Percentiles rank a stretch among this genome's conserved stretches.
phyloP scores from a whole-genome alignment of 768 basidiomycete genomes.

The Russula griseocarnosa region DNA sequence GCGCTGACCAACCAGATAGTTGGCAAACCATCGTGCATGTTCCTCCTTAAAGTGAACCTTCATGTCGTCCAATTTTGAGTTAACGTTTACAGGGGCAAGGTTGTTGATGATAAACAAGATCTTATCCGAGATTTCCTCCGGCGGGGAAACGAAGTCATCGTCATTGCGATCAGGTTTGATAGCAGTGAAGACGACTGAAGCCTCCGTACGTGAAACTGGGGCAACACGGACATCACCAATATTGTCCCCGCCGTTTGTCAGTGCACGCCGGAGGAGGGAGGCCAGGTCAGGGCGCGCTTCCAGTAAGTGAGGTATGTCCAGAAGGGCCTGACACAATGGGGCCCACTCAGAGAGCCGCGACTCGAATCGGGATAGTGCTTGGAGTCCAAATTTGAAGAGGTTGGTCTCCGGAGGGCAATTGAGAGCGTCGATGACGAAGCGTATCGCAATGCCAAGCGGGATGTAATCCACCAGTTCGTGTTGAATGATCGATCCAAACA shows the following conservation, averaged over 20 bases:
- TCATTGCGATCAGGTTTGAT: constrained; percentile 69
- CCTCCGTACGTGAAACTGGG: constrained; percentile 37
- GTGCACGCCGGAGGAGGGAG: constrained; percentile 62
- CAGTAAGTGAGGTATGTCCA: constrained; percentile 80
- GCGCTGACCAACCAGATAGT: constrained; percentile 95
- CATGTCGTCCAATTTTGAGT: constrained; percentile 84
- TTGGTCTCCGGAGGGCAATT: constrained; percentile 88
- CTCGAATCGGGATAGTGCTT: constrained; percentile 87
- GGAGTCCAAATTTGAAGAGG: constrained; percentile 91
- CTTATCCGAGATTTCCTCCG: constrained; percentile 85
- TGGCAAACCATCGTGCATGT: constrained; percentile 93
- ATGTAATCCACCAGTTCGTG: constrained; percentile 90
- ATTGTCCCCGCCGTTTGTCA: constrained; percentile 51
- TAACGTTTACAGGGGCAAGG: constrained; percentile 90
- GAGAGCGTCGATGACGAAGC: constrained; percentile 92
- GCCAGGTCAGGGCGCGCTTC: constrained; percentile 83
- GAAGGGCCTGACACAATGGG: constrained; percentile 82
- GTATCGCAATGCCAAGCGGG: constrained; percentile 92
- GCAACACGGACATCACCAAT: constrained; percentile 36
- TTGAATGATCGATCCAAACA: constrained; percentile 95
- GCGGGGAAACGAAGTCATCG: constrained; percentile 61
- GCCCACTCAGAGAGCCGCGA: constrained; percentile 87
- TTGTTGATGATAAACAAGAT: constrained; percentile 99
- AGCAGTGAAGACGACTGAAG: constrained; percentile 63
- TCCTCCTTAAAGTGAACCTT: constrained; percentile 74